Base-by-base conservation (phyloP, 768 basidiomycete genomes). In the Leucosporidium yakuticum region DNA sequence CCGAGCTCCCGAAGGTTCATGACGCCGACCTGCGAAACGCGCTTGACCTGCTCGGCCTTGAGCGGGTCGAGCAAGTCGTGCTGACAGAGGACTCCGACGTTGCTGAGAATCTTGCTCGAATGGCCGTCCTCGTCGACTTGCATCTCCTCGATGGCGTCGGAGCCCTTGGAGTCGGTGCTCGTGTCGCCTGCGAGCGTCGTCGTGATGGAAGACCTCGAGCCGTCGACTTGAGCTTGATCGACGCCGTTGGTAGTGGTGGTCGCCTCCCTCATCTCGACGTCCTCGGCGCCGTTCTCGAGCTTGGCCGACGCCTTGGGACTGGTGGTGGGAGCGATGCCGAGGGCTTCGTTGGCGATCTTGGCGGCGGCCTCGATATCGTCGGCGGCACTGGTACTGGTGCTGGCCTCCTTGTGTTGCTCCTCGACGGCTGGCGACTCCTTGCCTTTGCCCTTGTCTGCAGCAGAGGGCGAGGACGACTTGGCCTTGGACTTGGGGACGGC, bases 21-120 rank as follows among this genome's bases (percentile, higher is more conserved):
- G 29, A 61, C 27, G 50, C 67, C 49, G 27, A 88, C 88, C 75
- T 80, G 77, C 31, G 80, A 82, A 51, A 93, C 82, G 59, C 86
- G 83, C 75, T 90, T 91, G 85, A 91, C 87, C 69, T 83, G 79
- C 54, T 75, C 73, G 5, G 83, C 82, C 75, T 84, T 86, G 29
- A 72, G 73, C 17, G 89, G 89, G 77, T 89, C 83, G 48, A 90
- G 80, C 27, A 73, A 77, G 6, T 82, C 83, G 76, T 93, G 90
- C 25, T 71, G 71, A 69, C 90, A 93, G 12, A 84, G 63, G 29
- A 90, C 83, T 39, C 84, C 83, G 12, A 79, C 70, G 50, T 82
- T 80, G 23, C 77, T 69, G 74, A 76, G 8, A 19, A 48, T 23
- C 31, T 50, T 31, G 50, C 57, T 44, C 14, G 58, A 39, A 3